These are phyloP conservation scores for Cytospora leucostoma DNA, from an alignment of 2,329 filamentous ascomycete genomes.

Conservation along the genomic window DNA sequence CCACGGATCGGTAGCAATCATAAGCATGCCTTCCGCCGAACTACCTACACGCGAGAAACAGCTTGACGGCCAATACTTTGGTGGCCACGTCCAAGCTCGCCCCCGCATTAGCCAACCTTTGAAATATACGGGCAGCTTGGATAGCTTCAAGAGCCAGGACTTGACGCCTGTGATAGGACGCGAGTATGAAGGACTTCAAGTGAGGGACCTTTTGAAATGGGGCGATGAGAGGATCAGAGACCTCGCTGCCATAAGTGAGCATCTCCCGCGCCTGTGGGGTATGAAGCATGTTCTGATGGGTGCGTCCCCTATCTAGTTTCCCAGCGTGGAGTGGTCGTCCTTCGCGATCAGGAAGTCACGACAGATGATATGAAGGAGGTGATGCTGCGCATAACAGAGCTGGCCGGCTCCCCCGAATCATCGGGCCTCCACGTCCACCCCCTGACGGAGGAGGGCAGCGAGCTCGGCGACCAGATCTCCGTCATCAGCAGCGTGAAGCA, in stretches of 20 bases:
- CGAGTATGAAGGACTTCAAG: conserved; percentile 37
- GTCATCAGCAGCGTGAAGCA: conserved; percentile 59
- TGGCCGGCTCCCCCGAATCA: conserved; percentile 48
- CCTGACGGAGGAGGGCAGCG: conserved; percentile 52
- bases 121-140: conserved; percentile 43
- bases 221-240: conserved; percentile 39
- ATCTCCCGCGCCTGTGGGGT: not conserved
- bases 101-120: conserved; percentile 28
- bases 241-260: conserved; percentile 35
- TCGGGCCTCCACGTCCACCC: conserved; percentile 58
- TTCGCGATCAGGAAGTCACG: conserved; percentile 50
- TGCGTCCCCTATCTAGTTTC: conserved; percentile 39
- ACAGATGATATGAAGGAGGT: conserved; percentile 48
- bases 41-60: conserved; percentile 19
- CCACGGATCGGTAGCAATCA: not conserved
- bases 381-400: conserved; percentile 44
- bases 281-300: not conserved
- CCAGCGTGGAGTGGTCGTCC: conserved; percentile 51
- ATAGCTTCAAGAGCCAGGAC: conserved; percentile 41
- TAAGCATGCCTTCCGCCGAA: conserved; percentile 41
- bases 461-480: conserved; percentile 57
- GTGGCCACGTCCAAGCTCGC: conserved; percentile 33
- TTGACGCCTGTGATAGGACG: conserved; percentile 39
- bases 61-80: conserved; percentile 31
- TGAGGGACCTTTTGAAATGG: conserved; percentile 34